Evolutionary conservation across 371 early-diverging fungal species (phyloP), one percentile per base, ranked within the genome.

Genomic region (Blakeslea trispora): DNA sequence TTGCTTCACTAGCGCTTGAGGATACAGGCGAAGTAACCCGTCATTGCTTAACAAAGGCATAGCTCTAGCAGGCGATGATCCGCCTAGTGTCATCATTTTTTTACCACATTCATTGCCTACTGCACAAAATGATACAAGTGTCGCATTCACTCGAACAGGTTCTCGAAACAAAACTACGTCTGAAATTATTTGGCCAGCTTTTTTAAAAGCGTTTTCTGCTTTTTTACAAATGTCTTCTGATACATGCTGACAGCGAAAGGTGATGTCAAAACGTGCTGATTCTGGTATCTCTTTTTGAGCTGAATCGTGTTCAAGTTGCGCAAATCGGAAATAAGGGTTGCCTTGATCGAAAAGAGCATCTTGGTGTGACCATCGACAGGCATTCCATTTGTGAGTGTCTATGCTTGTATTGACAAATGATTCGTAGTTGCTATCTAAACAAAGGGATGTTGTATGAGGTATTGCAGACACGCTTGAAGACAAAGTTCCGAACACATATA

Each of bases 1-100:
- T 51, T 86, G 84, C 45, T 82, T 83, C 0, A 81, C 76, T 8
- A 86, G 55, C 18, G 82, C 73, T 50, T 86, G 86, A 7, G 86
- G 84, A 58, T 84, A 82, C 5, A 82, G 62, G 19, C 74, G 58
- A 6, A 53, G 19, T 11, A 59, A 22, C 9, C 71, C 68, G 48
- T 73, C 66, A 19, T 53, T 40, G 48, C 68, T 66, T 23, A 62
- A 39, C 15, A 71, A 19, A 4, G 66, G 54, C 11, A 68, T 68
- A 6, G 69, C 64, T 13, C 74, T 55, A 8, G 76, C 73, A 9
- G 82, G 71, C 10, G 64, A 55, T 43, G 72, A 68, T 15, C 73
- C 60, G 41, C 77, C 75, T 45, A 71, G 47, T 9, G 71, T 71
- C 23, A 65, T 46, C 31, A 63, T 55, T 9, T 37, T 45, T 17